Evolutionary conservation across 2,329 filamentous ascomycete species (phyloP), one percentile per base, ranked within the genome.

Genomic region (Alternaria atra): DNA sequence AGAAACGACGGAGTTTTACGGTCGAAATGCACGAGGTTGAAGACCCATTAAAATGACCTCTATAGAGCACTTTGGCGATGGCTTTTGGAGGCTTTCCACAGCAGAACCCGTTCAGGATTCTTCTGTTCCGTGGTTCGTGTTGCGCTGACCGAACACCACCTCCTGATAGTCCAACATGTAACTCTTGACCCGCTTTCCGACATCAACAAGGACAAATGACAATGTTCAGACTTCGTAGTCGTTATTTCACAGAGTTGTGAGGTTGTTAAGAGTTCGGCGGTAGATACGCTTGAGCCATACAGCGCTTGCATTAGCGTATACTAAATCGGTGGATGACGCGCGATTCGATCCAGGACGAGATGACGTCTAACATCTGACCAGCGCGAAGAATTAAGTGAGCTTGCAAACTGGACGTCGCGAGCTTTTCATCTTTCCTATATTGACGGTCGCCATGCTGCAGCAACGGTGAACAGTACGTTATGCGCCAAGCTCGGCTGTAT

Each of bases 401-500:
- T 48, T 37, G 15, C n/a, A 17, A 8, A 54, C 40, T 17, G 43
- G 12, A 43, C 42, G 15, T 39, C 23, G 35, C 13, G 10, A 15
- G 9, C 13, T 25, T 32, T 17, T 37, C 6, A 23, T 42, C 9
- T 17, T 34, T 25, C 20, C 34, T 17, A 44, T n/a, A 7, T 29
- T 6, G 15, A 39, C n/a, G 20, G 15, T 40, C 34, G 43, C 52
- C 27, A 53, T 55, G 55, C 17, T 53, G 17, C 39, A 40, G 37
- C 52, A 32, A 43, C 29, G 30, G 48, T 60, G 35, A 60, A 20
- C 15, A 40, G 46, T 39, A 2, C 17, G 20, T 6, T 29, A 9
- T 23, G 46, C 55, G 66, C 64, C 54, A 65, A 65, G 60, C 61
- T 60, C 58, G 57, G 66, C 46, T 60, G 46, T 48, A 44, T 40